phyloP scores from a whole-genome alignment of 2,329 filamentous ascomycete species.

The Pseudogymnoascus sp. region DNA sequence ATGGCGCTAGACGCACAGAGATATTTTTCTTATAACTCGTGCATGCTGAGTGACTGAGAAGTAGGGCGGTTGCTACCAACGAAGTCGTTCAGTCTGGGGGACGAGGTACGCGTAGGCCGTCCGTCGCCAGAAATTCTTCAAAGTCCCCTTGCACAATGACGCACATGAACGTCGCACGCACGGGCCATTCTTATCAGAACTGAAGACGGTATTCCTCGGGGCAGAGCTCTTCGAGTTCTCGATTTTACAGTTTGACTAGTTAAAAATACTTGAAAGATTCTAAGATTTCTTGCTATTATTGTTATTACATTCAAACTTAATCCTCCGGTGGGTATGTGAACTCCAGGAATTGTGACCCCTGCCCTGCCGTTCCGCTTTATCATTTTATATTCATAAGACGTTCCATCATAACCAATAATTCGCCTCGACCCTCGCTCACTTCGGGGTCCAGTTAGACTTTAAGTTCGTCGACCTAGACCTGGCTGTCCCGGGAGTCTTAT shows the following conservation, averaged over 20 bases:
- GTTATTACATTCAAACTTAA: neutral
- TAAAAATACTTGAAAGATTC: neutral
- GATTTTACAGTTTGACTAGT: neutral
- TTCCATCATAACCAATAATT: neutral
- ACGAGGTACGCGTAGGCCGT: neutral
- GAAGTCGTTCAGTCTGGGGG: neutral
- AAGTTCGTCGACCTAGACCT: slow-evolving; percentile 21
- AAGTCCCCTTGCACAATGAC: slow-evolving; percentile 1
- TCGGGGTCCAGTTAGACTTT: slow-evolving; percentile 22
- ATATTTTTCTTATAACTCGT: neutral
- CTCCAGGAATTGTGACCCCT: neutral
- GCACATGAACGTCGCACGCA: neutral
- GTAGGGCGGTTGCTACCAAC: neutral
- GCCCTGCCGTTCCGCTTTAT: neutral
- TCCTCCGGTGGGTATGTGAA: neutral
- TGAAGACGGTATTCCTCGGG: neutral
- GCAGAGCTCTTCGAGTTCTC: neutral
- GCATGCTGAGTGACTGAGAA: neutral
- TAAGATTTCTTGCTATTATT: neutral
- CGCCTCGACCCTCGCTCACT: neutral
- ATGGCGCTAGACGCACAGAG: slow-evolving; percentile 26
- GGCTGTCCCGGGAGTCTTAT: slow-evolving; percentile 20
- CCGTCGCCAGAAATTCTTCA: neutral
- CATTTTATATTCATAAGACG: slow-evolving; percentile 3
- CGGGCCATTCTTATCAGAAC: neutral